Evolutionary conservation across 1,284 basidiomycete genomes (phyloP).

Genomic region (Naganishia liquefaciens): DNA sequence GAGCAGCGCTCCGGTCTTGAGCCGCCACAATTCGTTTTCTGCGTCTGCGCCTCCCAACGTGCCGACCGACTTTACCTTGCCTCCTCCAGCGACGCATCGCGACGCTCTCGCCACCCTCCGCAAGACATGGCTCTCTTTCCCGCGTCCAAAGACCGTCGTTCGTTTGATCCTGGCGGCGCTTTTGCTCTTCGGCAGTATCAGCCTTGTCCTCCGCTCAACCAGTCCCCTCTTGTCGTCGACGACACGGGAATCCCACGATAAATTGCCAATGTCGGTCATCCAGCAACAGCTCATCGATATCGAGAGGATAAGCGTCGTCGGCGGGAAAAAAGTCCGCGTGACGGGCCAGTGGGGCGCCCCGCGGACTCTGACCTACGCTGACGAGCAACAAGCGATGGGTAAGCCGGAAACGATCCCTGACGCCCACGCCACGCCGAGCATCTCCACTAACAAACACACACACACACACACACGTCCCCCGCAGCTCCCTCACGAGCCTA

Average conservation of each 20-base stretch:
- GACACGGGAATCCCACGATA: too few relatives aligned
- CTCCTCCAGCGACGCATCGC: background rate
- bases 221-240: background rate
- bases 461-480: too few relatives aligned
- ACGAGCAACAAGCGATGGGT: conserved; percentile 7
- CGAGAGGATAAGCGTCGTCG: conserved; percentile 15
- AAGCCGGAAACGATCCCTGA: background rate
- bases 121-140: background rate
- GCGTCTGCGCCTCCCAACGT: background rate
- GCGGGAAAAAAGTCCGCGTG: conserved; percentile 20
- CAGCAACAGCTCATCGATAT: conserved; percentile 15
- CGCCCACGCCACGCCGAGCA: too few relatives aligned
- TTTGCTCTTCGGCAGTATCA: background rate
- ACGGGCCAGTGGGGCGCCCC: conserved; percentile 10
- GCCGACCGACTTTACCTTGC: background rate
- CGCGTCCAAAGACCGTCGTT: background rate
- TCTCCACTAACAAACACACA: too few relatives aligned
- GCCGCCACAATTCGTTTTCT: conserved; percentile 17
- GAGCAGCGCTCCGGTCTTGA: background rate
- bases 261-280: background rate
- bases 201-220: background rate
- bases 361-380: conserved; percentile 8
- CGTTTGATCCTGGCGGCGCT: background rate
- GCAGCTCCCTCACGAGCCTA: conserved; percentile 15
- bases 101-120: background rate